Conservation (phyloP, 2,329 filamentous ascomycete species). For the Thielaviopsis punctulata region DNA sequence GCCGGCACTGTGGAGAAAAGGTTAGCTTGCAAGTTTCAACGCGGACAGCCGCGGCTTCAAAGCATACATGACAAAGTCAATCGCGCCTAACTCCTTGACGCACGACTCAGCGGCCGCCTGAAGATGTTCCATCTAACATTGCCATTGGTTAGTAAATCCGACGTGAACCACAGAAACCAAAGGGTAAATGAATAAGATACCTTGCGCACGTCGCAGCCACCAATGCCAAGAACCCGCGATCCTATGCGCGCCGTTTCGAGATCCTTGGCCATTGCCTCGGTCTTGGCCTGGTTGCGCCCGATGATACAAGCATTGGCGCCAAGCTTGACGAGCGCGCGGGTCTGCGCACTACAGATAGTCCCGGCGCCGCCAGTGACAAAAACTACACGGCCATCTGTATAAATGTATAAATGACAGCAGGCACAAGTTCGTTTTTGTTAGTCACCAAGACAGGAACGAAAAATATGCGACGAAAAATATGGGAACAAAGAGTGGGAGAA, state of each 20-base stretch:
- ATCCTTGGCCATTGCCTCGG: slow-evolving; percentile 59
- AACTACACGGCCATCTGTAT: slow-evolving; percentile 63
- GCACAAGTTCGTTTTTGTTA: background rate
- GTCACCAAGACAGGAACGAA: background rate
- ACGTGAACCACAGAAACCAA: slow-evolving; percentile 10
- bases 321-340: slow-evolving; percentile 74
- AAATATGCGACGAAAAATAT: background rate
- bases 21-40: background rate
- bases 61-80: slow-evolving; percentile 84
- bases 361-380: slow-evolving; percentile 93
- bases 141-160: background rate
- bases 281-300: slow-evolving; percentile 78
- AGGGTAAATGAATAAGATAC: slow-evolving; percentile 24
- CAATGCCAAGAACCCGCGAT: slow-evolving; percentile 73
- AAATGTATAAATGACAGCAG: slow-evolving; percentile 7
- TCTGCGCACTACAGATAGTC: slow-evolving; percentile 86
- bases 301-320: slow-evolving; percentile 90
- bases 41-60: background rate
- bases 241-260: slow-evolving; percentile 65
- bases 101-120: slow-evolving; percentile 62
- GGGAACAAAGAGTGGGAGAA: slow-evolving; percentile 1
- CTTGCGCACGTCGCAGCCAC: slow-evolving; percentile 61
- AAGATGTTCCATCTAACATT: slow-evolving; percentile 40
- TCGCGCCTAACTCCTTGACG: slow-evolving; percentile 63
- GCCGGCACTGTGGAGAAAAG: slow-evolving; percentile 48